Evolutionary conservation across 2,329 filamentous ascomycete species (phyloP), one percentile per base, ranked within the genome.

Genomic region (Clarireedia sp.): DNA sequence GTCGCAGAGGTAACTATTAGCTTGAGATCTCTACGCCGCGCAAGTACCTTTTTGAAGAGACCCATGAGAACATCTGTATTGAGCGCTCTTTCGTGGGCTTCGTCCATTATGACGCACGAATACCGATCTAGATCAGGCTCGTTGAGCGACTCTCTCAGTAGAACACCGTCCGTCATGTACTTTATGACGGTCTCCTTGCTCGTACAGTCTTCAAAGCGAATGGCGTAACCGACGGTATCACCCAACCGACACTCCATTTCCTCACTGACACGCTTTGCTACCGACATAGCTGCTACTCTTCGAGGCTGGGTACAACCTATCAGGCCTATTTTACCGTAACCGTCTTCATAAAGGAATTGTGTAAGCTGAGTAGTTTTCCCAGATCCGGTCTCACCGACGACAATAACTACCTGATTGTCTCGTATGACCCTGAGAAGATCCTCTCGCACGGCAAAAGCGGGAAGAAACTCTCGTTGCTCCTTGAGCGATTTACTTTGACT

Each of bases 101-200:
- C 94, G 68, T 99, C 94, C 94, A 99, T 99, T 71, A 99, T 99
- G 65, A 99, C 90, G 69, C 91, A 96, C 14, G 92, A 96, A 69
- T 99, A 99, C 61, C 89, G 89, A 70, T 97, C 94, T 46, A 99
- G 77, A 69, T 99, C 92, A 6, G 87, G 83, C 70, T 97, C 92
- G 57, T 90, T 91, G 10, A 99, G 78, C 5, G 90, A 96, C 67
- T 99, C 95, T 73, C 94, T 82, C 33, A 99, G 79, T 45, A 99
- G 75, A 21, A 99, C 89, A 75, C 94, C 94, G 67, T 99, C 95
- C 0, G 94, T 99, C 91, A 99, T 96, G 71, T 99, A 99, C 72
- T 99, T 99, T 74, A 99, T 97, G 57, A 86, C 78, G 0, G 94
- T 99, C 56, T 97, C 87, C 63, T 90, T 90, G 75, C 90, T 96